These are phyloP conservation scores for Alternaria triticimaculans DNA, from an alignment of 2,329 filamentous ascomycete species.

Conservation along the genomic window DNA sequence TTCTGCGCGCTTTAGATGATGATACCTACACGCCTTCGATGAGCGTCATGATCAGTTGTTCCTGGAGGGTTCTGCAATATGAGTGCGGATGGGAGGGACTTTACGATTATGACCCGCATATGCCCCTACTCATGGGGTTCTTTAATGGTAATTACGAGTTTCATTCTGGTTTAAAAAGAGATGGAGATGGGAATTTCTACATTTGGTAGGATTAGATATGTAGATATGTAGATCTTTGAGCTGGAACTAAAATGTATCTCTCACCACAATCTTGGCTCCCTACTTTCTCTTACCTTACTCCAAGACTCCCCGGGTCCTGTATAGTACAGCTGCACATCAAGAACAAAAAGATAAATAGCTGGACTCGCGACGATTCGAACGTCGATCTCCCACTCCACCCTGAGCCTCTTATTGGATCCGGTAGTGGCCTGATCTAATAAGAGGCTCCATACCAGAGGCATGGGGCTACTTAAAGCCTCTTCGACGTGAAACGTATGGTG, in stretches of 20 bases:
- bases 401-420: background rate
- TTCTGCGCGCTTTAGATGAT: slow-evolving; percentile 4
- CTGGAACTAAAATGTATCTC: background rate
- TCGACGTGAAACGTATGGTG: background rate
- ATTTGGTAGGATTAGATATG: background rate
- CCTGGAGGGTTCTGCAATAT: background rate
- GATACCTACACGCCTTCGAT: slow-evolving; percentile 28
- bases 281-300: background rate
- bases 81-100: background rate
- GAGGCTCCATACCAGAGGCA: background rate
- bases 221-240: background rate
- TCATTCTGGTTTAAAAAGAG: background rate
- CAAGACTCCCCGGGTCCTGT: background rate
- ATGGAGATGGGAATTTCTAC: background rate
- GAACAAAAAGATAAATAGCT: background rate
- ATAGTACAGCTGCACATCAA: background rate
- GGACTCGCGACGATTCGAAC: background rate
- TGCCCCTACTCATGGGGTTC: background rate
- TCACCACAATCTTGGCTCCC: background rate
- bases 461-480: background rate
- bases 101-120: slow-evolving; percentile 20
- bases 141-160: slow-evolving; percentile 11
- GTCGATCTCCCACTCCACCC: background rate
- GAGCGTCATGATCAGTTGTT: slow-evolving; percentile 35
- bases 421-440: background rate